Conservation (phyloP, 2,329 filamentous ascomycete genomes). For the Bipolaris cookei region DNA sequence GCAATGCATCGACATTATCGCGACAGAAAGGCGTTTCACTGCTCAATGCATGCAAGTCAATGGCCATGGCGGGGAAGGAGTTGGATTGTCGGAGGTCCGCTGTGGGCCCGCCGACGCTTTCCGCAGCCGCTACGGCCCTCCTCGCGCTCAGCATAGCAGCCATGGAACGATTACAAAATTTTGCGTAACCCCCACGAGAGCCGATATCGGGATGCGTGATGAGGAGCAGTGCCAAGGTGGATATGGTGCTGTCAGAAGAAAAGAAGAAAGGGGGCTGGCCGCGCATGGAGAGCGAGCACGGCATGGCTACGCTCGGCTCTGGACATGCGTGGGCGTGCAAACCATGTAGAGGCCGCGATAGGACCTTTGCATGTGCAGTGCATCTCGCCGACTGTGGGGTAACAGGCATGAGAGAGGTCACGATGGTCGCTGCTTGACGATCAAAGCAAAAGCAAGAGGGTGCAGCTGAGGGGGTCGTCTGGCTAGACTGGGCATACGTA, state of each 20-base stretch:
- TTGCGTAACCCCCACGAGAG: constrained; percentile 12
- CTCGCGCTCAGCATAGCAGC: constrained; percentile 13
- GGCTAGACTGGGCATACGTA: constrained; percentile 1
- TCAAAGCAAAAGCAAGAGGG: constrained; percentile 2
- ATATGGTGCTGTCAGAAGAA: constrained; percentile 17
- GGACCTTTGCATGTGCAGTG: constrained; percentile 8
- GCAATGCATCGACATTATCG: background rate
- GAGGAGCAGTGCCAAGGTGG: constrained; percentile 13
- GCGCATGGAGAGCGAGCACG: constrained; percentile 13
- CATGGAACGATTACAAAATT: constrained; percentile 12
- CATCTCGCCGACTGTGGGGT: constrained; percentile 20
- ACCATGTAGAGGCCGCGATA: constrained; percentile 10
- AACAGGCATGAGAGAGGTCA: constrained; percentile 15
- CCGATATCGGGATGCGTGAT: constrained; percentile 25
- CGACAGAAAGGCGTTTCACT: no score
- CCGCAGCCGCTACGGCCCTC: constrained; percentile 24
- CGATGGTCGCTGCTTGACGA: constrained; percentile 6
- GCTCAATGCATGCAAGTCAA: background rate
- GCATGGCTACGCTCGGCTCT: constrained; percentile 30
- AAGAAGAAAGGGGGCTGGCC: constrained; percentile 9
- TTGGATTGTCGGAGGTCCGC: background rate
- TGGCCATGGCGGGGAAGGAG: background rate
- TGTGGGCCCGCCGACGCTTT: constrained; percentile 28
- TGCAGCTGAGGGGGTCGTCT: background rate
- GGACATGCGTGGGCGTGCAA: constrained; percentile 8